Evolutionary conservation across 2,329 filamentous ascomycete species (phyloP).

Genomic region (Rhexocercosporidium sp.): DNA sequence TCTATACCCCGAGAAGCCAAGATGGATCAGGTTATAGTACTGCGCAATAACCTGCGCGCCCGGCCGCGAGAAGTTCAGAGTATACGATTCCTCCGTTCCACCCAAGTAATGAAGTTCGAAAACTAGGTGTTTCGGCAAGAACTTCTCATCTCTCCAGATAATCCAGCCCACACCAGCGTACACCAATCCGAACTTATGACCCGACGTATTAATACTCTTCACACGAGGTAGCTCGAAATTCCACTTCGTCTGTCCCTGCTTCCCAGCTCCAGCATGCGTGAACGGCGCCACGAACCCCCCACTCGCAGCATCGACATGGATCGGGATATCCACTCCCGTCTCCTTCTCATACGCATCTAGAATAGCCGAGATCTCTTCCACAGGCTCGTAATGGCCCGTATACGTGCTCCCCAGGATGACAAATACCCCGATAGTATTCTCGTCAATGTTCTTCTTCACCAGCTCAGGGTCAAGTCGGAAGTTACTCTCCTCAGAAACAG

Average conservation of each 20-base stretch:
- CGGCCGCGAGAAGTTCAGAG: conserved; percentile 74
- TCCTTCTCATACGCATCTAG: conserved; percentile 66
- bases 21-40: conserved; percentile 75
- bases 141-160: conserved; percentile 68
- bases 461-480: conserved; percentile 67
- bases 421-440: conserved; percentile 79
- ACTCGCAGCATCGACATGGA: conserved; percentile 68
- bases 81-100: conserved; percentile 73
- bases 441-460: conserved; percentile 71
- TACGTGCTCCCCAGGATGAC: conserved; percentile 76
- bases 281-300: conserved; percentile 68
- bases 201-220: conserved; percentile 69
- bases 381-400: conserved; percentile 75
- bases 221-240: conserved; percentile 66
- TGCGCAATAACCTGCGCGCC: conserved; percentile 73
- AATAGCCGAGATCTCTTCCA: conserved; percentile 69
- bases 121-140: conserved; percentile 69
- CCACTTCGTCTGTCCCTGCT: conserved; percentile 58
- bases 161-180: conserved; percentile 75
- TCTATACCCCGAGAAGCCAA: conserved; percentile 69
- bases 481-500: conserved; percentile 63
- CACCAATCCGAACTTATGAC: conserved; percentile 67
- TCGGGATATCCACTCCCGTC: conserved; percentile 69
- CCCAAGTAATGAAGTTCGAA: conserved; percentile 74
- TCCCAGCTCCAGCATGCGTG: conserved; percentile 56